Conservation (phyloP, 1,284 basidiomycete species). For the Papiliotrema laurentii region DNA sequence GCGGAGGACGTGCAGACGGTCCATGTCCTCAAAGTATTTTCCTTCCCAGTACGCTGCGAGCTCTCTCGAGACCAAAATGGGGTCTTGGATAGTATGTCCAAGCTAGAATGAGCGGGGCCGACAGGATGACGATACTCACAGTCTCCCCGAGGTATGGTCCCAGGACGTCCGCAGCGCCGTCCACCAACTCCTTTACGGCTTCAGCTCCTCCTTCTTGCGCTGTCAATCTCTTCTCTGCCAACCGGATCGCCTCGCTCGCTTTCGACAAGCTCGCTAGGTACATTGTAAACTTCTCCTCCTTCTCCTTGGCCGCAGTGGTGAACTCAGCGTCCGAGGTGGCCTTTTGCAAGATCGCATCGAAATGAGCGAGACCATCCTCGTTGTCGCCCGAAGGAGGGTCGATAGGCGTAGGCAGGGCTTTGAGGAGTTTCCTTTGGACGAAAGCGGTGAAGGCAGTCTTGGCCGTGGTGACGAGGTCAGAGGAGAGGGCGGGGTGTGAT, state of each 20-base stretch:
- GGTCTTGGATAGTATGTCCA: conserved; percentile 78
- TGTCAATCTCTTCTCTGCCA: conserved; percentile 35
- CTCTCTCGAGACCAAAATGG: conserved; percentile 69
- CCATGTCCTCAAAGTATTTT: conserved; percentile 91
- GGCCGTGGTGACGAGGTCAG: conserved; percentile 29
- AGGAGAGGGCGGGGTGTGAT: conserved; percentile 36
- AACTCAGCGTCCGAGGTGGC: conserved; percentile 55
- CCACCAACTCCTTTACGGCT: conserved; percentile 61
- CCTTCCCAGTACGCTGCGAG: conserved; percentile 87
- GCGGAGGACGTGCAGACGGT: conserved; percentile 72
- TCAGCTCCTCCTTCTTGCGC: conserved; percentile 50
- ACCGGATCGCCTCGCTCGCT: conserved; percentile 33
- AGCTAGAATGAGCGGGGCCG: conserved; percentile 51
- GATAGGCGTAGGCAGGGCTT: conserved; percentile 58
- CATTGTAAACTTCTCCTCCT: conserved; percentile 89
- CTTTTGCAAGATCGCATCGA: conserved; percentile 51
- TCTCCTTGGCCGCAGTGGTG: conserved; percentile 64
- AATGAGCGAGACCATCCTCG: conserved; percentile 57
- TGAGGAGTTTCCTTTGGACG: conserved; percentile 57
- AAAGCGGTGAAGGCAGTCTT: conserved; percentile 52
- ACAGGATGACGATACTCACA: conserved; percentile 49
- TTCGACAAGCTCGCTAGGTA: conserved; percentile 69
- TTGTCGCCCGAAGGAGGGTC: conserved; percentile 56
- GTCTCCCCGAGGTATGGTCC: conserved; percentile 69
- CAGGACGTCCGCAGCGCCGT: conserved; percentile 69